A percentile compares a stretch with the other conserved stretches of the same genome.
Evolutionary conservation across 169 alveolate genomes (phyloP).

Genomic region (Neospora caninum): DNA sequence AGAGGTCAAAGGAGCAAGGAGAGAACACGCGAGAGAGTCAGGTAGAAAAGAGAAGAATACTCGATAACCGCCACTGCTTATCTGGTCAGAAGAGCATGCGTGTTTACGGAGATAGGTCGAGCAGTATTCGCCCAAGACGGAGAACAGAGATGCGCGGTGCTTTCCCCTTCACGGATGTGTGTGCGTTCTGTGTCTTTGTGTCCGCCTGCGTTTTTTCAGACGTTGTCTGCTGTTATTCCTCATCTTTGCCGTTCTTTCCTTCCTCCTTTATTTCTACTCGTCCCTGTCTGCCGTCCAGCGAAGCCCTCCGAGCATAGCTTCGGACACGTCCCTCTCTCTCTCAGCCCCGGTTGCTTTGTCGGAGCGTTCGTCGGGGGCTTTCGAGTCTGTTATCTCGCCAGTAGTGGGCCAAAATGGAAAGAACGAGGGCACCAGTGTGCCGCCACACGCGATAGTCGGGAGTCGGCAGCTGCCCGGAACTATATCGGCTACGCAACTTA

Average conservation of each 20-base stretch:
- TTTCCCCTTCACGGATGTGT: background rate
- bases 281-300: constrained; percentile 3
- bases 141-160: background rate
- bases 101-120: no score
- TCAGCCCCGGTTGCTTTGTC: background rate
- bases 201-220: background rate
- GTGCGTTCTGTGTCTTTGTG: background rate
- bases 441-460: background rate
- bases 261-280: constrained; percentile 25
- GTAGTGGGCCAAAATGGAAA: background rate
- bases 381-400: background rate
- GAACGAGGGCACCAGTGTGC: background rate
- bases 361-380: background rate
- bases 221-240: constrained; percentile 3
- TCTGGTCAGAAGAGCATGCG: no score
- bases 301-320: background rate
- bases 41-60: no score
- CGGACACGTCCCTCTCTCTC: background rate
- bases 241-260: constrained; percentile 27
- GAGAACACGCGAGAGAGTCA: no score
- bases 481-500: background rate
- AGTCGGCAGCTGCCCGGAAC: background rate
- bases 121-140: no score
- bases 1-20: no score
- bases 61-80: no score